Evolutionary conservation across 352 stramenopile genomes (phyloP), one percentile per base, ranked within the genome.

Genomic region (Pythium coloratum): DNA sequence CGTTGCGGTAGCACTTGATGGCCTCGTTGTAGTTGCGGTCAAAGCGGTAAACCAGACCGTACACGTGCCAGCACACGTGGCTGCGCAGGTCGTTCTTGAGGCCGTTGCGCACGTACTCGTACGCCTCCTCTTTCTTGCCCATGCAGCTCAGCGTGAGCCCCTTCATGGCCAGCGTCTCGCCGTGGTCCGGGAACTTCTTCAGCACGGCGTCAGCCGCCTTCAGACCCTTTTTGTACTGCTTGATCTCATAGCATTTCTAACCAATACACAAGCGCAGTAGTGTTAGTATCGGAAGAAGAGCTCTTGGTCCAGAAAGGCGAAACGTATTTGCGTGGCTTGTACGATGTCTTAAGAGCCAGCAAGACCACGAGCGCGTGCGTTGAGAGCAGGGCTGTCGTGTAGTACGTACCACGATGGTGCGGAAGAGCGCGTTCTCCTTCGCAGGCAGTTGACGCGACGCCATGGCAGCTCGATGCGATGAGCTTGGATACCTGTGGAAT

Each of bases 11-110:
- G 74, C 96, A 98, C 86, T 99, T 99, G 75, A 99, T 99, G 30
- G 97, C 97, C 74, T 99, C 95, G 46, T 86, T 73, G 77, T 99
- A 99, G 72, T 99, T 98, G 50, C 93, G 88, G 75, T 99, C 94
- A 10, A 89, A 95, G 72, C 97, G 92, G 78, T 99, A 96, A 38
- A 99, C 78, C 32, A 99, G 79, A 14, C 97, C 97, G 67, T 98
- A 99, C 6, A 99, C 97, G 80, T 99, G 97, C 97, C 97, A 99
- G 83, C 97, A 99, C 20, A 99, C 95, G 84, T 99, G 96, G 61
- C 85, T 97, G 75, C 92, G 96, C 24, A 95, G 72, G 76, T 98
- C 94, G 72, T 96, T 81, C 70, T 91, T 91, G 18, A 99, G 81
- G 9, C 96, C 97, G 55, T 82, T 88, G 76, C 98, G 98, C 26